Evolutionary conservation across 2,329 filamentous ascomycete species (phyloP), one percentile per base, ranked within the genome.

Genomic region (Curvularia hawaiiensis): DNA sequence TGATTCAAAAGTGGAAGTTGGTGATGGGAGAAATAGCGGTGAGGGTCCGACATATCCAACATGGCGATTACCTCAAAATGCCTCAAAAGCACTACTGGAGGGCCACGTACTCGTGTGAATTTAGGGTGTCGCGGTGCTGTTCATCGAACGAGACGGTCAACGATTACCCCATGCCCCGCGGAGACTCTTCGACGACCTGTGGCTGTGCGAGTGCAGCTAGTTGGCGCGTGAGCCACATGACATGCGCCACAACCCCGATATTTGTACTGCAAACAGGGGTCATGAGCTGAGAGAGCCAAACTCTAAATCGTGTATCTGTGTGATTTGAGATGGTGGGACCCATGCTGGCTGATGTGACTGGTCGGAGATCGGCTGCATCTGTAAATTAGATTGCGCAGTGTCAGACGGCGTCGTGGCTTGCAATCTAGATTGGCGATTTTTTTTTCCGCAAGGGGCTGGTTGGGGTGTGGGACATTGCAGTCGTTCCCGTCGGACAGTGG

Each of bases 221-320:
- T 11, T 18, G 20, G 24, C 4, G 35, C n/a, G 18, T n/a, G 33
- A 26, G 47, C 47, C 47, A 40, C 47, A 46, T 49, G 3, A 22
- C 43, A 45, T 54, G 50, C 54, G 40, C 57, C 56, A 59, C 59
- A 58, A 61, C 31, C 44, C 50, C 52, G 61, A 52, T 43, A 18
- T 33, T 6, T 51, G 46, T 38, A 43, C 11, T 49, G 43, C 35
- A 43, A 48, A 62, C 61, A 63, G 39, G 61, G 63, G 61, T 40
- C n/a, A 45, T 35, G 48, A 66, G 64, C 64, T 67, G 64, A 63
- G 46, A 54, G 45, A n/a, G 40, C 20, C 50, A 39, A 54, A 56
- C 45, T 53, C 54, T 52, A 54, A 54, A 45, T 47, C 14, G 30
- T 18, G 30, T 18, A 8, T 30, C 33, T 16, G 4, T 28, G 14